Base-by-base conservation (phyloP, 345 rosid genomes). In the Ceriops tagal region DNA sequence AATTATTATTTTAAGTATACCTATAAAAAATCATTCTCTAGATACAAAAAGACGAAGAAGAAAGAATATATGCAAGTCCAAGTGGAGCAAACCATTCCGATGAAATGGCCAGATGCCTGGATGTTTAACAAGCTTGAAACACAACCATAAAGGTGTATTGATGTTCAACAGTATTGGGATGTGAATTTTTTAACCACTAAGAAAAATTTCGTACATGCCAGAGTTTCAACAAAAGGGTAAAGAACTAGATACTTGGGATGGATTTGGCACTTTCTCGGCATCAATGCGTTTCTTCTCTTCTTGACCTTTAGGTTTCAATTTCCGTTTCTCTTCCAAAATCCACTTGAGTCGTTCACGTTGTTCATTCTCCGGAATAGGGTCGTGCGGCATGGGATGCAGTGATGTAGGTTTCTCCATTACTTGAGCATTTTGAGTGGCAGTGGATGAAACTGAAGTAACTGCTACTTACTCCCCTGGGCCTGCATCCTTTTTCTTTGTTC, bases 311-410 rank as follows among this genome's bases (percentile, higher is more conserved):
- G 97, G 87, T 70, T 78, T 89, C 28, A 84, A 69, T 85, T 89
- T 93, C 78, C 99, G 82, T 78, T 89, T 93, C 88, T 93, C 97
- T 77, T 91, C 97, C 80, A 93, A 72, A 31, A 89, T 87, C 97
- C 97, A 86, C 79, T 89, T 91, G 81, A 83, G 86, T 55, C 91
- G 87, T 77, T 89, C 90, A 4, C 89, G 93, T 67, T 89, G 95
- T 69, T 85, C 83, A 59, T 78, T 75, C 77, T 83, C 86, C 0
- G 90, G 89, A 67, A 93, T 70, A 15, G 88, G 90, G 68, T 89
- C 88, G 27, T 65, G 80, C 51, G 58, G 64, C 79, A 79, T 22
- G 24, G 81, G 58, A 47, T 78, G 79, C 34, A 71, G 51, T 43
- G 82, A 58, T 10, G 52, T n/a, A 1, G 70, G 74, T 58, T 69